Evolutionary conservation across 768 basidiomycete genomes (phyloP).

Genomic region (Termitomyces sp.): DNA sequence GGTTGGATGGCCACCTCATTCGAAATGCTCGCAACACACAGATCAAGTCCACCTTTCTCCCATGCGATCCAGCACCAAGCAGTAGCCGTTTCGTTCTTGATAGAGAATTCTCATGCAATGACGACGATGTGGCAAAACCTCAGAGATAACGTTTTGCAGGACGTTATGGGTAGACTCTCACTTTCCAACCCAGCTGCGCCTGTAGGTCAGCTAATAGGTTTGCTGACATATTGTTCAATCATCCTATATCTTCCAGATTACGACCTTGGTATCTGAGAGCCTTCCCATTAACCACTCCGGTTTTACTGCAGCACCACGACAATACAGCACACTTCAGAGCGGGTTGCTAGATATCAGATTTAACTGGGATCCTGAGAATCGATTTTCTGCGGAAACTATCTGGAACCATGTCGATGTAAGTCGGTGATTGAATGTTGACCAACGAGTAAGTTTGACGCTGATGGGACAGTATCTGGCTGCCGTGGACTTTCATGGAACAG

Average conservation of each 20-base stretch:
- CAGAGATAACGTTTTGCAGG: slow-evolving; percentile 37
- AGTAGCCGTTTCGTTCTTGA: slow-evolving; percentile 39
- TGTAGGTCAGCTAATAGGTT: slow-evolving; percentile 25
- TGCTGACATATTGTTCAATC: not conserved
- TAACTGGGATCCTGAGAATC: slow-evolving; percentile 35
- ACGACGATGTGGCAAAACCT: slow-evolving; percentile 42
- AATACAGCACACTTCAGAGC: slow-evolving; percentile 33
- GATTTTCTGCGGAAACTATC: slow-evolving; percentile 38
- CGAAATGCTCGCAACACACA: slow-evolving; percentile 1
- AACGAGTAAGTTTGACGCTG: not conserved
- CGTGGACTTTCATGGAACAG: slow-evolving; percentile 21
- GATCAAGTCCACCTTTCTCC: slow-evolving; percentile 13
- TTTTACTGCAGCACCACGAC: slow-evolving; percentile 27
- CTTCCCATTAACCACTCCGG: slow-evolving; percentile 30
- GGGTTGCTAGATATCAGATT: slow-evolving; percentile 38
- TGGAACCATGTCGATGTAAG: slow-evolving; percentile 41
- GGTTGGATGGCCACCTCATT: slow-evolving; percentile 8
- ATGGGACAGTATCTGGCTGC: slow-evolving; percentile 29
- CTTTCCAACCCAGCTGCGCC: slow-evolving; percentile 30
- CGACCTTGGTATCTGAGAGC: slow-evolving; percentile 41
- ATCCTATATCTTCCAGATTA: slow-evolving; percentile 22
- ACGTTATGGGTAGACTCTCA: slow-evolving; percentile 36
- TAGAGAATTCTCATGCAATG: slow-evolving; percentile 51
- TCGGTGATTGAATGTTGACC: not conserved
- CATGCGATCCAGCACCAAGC: slow-evolving; percentile 24